Evolutionary conservation across 805 yeast species (phyloP).

Genomic region (Candida saitoana): DNA sequence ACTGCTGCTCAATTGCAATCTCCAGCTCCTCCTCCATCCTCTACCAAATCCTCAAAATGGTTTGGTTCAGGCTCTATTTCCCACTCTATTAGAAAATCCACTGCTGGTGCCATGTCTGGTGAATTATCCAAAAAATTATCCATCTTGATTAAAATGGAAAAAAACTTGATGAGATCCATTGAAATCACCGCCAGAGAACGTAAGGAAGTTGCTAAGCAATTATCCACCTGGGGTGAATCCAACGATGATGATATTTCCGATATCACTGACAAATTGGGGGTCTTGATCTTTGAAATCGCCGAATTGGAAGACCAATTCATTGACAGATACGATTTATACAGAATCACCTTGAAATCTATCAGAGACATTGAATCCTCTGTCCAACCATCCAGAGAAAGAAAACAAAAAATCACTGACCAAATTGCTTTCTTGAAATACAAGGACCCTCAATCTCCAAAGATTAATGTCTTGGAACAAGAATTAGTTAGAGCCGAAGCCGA

Average conservation of each 20-base stretch:
- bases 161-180: constrained; percentile 89
- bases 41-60: constrained; percentile 63
- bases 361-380: constrained; percentile 97
- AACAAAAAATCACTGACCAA: constrained; percentile 95
- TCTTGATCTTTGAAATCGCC: constrained; percentile 90
- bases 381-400: constrained; percentile 97
- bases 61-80: constrained; percentile 74
- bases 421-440: constrained; percentile 97
- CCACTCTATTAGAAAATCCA: constrained; percentile 66
- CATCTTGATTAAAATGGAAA: constrained; percentile 91
- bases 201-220: constrained; percentile 93
- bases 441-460: constrained; percentile 97
- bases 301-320: constrained; percentile 97
- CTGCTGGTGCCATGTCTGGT: constrained; percentile 93
- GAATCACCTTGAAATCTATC: constrained; percentile 89
- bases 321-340: constrained; percentile 97
- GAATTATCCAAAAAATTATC: constrained; percentile 90
- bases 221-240: constrained; percentile 96
- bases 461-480: constrained; percentile 94
- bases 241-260: constrained; percentile 97
- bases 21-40: constrained; percentile 78
- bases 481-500: constrained; percentile 99
- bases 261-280: constrained; percentile 96
- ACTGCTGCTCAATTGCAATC: constrained; percentile 76
- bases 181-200: constrained; percentile 93